Percentiles rank a stretch among this genome's conserved stretches.
phyloP scores from a whole-genome alignment of 768 basidiomycete species.

The Cyclocybe aegerita region DNA sequence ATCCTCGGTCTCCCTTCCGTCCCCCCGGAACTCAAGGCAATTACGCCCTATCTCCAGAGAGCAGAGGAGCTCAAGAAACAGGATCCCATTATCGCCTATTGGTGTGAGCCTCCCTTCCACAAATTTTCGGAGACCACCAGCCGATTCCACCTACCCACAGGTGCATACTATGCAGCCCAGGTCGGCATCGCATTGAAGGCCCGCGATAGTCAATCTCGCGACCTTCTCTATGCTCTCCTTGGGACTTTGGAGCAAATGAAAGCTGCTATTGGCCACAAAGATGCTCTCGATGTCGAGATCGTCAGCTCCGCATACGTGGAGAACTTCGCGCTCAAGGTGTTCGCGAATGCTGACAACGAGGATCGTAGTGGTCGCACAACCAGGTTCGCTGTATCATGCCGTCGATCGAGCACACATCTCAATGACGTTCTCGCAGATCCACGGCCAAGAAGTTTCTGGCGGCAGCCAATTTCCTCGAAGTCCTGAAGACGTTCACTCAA shows the following conservation, averaged over 20 bases:
- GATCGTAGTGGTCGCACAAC: conserved; percentile 78
- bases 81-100: conserved; percentile 90
- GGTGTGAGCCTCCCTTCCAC: conserved; percentile 64
- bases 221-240: conserved; percentile 72
- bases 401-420: background rate
- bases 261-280: conserved; percentile 65
- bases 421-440: conserved; percentile 42
- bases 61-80: conserved; percentile 82
- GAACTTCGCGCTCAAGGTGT: conserved; percentile 93
- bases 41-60: conserved; percentile 83
- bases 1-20: conserved; percentile 60
- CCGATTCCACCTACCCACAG: conserved; percentile 35
- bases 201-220: conserved; percentile 61
- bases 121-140: conserved; percentile 2
- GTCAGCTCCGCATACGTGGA: conserved; percentile 90
- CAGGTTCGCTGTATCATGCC: conserved; percentile 44
- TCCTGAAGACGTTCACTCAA: conserved; percentile 75
- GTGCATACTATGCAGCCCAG: conserved; percentile 90
- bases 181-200: conserved; percentile 76
- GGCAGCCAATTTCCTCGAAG: conserved; percentile 91
- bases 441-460: conserved; percentile 96
- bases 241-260: conserved; percentile 82
- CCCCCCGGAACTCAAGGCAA: conserved; percentile 59
- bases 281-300: conserved; percentile 80
- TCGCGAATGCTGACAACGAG: conserved; percentile 85